Evolutionary conservation across 495 filamentous ascomycete species (phyloP).

Genomic region (Neurospora intermedia): DNA sequence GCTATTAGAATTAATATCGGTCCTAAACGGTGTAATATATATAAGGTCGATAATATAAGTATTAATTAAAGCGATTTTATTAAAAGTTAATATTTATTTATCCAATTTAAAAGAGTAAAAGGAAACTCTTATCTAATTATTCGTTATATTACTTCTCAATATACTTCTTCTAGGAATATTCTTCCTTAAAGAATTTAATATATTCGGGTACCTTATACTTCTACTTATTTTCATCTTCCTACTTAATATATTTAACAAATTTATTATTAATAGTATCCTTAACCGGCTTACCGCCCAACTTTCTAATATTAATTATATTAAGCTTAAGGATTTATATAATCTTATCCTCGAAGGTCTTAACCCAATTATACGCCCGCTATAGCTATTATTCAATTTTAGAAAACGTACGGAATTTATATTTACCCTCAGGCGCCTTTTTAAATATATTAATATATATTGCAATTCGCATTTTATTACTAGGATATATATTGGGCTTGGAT

Average conservation of each 20-base stretch:
- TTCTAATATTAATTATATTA: slow-evolving; percentile 69
- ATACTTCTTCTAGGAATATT: slow-evolving; percentile 95
- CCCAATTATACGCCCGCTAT: slow-evolving; percentile 94
- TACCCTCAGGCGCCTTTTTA: slow-evolving; percentile 48
- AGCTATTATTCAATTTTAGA: slow-evolving; percentile 82
- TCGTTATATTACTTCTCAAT: slow-evolving; percentile 90
- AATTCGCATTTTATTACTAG: too few relatives aligned
- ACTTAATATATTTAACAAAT: slow-evolving; percentile 76
- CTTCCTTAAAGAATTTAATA: slow-evolving; percentile 93
- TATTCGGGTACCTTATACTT: slow-evolving; percentile 94
- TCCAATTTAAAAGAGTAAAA: not conserved
- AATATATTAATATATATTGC: too few relatives aligned
- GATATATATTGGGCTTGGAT: too few relatives aligned
- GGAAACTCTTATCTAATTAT: slow-evolving; percentile 58
- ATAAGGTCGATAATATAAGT: slow-evolving; percentile 87
- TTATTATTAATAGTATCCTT: slow-evolving; percentile 84
- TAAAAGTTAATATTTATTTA: not conserved
- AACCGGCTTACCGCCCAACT: slow-evolving; percentile 79
- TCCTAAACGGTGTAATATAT: slow-evolving; percentile 81
- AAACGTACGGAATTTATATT: slow-evolving; percentile 54
- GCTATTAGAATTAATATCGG: too few relatives aligned
- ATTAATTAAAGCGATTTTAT: slow-evolving; percentile 70
- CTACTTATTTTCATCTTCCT: slow-evolving; percentile 93
- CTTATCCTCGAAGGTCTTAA: slow-evolving; percentile 98
- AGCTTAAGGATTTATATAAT: slow-evolving; percentile 84